Evolutionary conservation across 176 grass and related monocot species (phyloP).

Genomic region (Lolium multiflorum): DNA sequence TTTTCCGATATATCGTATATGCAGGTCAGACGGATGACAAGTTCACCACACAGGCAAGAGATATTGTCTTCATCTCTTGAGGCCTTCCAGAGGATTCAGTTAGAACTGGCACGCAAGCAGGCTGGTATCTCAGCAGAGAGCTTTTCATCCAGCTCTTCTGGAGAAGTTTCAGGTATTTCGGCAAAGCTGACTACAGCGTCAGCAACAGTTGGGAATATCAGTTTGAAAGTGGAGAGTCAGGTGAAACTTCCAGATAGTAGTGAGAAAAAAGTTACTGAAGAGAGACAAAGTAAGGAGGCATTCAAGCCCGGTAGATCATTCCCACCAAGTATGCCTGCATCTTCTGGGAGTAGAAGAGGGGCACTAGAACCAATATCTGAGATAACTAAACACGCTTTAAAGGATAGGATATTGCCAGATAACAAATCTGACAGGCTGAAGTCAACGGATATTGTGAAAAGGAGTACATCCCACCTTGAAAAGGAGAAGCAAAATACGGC

Average conservation of each 20-base stretch:
- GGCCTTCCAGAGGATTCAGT: constrained; percentile 95
- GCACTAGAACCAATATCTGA: constrained; percentile 78
- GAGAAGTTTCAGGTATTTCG: constrained; percentile 42
- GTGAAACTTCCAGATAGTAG: constrained; percentile 54
- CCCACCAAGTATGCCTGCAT: constrained; percentile 48
- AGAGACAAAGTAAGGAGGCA: constrained; percentile 59
- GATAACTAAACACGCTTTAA: constrained; percentile 65
- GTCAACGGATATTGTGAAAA: constrained; percentile 57
- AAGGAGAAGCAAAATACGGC: constrained; percentile 72
- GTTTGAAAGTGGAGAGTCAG: constrained; percentile 72
- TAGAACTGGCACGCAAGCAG: constrained; percentile 78
- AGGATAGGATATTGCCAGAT: constrained; percentile 63
- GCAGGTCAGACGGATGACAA: constrained; percentile 97
- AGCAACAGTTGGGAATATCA: constrained; percentile 60
- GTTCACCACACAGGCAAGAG: constrained; percentile 96
- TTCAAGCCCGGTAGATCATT: constrained; percentile 49
- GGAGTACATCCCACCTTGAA: constrained; percentile 44
- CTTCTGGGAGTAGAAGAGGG: constrained; percentile 72
- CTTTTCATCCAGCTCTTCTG: constrained; percentile 59
- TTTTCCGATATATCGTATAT: constrained; percentile 33
- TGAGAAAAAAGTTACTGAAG: constrained; percentile 49
- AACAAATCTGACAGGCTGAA: constrained; percentile 68
- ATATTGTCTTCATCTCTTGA: constrained; percentile 99
- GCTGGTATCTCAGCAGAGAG: constrained; percentile 57
- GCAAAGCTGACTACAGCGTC: constrained; percentile 55